Percentiles rank a stretch among this genome's conserved stretches.
These are phyloP conservation scores for Verticillium alfalfae DNA, from an alignment of 2,329 filamentous ascomycete genomes.

Conservation along the genomic window DNA sequence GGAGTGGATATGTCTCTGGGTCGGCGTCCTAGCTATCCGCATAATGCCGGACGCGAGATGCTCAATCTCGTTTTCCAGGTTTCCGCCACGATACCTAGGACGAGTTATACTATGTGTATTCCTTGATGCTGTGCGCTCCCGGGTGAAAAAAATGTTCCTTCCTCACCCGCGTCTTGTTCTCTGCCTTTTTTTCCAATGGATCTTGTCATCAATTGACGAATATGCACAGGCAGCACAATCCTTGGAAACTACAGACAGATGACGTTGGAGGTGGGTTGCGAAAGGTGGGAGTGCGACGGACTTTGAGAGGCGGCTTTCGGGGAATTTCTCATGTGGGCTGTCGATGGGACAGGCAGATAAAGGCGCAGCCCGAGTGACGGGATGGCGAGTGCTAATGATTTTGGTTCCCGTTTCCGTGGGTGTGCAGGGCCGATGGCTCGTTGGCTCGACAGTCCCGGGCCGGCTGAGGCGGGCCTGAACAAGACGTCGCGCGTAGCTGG, in stretches of 20 bases:
- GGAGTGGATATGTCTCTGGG: not conserved
- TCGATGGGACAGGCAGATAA: not conserved
- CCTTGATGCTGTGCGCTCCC: not conserved
- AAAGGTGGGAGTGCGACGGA: not conserved
- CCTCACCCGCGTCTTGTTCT: not conserved
- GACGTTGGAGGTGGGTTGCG: not conserved
- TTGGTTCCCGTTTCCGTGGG: not conserved
- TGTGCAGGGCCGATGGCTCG: constrained; percentile 8
- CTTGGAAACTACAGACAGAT: not conserved
- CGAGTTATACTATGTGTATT: not conserved
- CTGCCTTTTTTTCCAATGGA: too few species aligned
- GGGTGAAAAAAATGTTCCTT: too few species aligned
- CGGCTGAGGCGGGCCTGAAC: constrained; percentile 7
- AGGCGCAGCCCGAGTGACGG: not conserved
- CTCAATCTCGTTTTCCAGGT: not conserved
- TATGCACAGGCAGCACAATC: not conserved
- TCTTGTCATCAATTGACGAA: not conserved
- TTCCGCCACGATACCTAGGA: not conserved
- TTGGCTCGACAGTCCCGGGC: constrained; percentile 6
- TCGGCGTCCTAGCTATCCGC: not conserved
- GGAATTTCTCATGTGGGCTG: not conserved
- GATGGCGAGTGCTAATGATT: not conserved
- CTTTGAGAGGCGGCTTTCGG: not conserved
- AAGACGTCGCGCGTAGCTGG: not conserved
- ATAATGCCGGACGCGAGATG: not conserved